Percentiles rank a stretch among this genome's conserved stretches.
These are phyloP conservation scores for Chaetomium sp. DNA, from an alignment of 2,329 filamentous ascomycete species.

Conservation along the genomic window DNA sequence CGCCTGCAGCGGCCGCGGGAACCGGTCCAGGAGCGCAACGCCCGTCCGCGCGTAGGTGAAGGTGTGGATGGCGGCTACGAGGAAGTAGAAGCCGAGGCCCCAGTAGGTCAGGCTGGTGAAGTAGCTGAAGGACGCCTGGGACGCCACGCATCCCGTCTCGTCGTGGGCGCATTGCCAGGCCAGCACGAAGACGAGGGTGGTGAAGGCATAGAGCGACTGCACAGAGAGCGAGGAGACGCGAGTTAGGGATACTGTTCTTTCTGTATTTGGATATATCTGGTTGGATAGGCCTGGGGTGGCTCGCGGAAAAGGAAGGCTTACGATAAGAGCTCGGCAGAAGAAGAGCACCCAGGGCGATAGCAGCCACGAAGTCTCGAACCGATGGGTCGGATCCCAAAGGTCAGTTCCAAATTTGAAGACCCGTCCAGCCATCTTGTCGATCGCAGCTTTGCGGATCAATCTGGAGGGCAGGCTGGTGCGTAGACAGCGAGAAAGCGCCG, in stretches of 20 bases:
- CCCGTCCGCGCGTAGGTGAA: slow-evolving; percentile 62
- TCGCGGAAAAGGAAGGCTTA: slow-evolving; percentile 41
- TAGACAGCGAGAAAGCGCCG: neutral
- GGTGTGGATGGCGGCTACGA: slow-evolving; percentile 68
- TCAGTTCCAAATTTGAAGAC: slow-evolving; percentile 45
- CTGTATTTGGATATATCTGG: neutral
- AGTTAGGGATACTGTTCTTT: slow-evolving; percentile 1
- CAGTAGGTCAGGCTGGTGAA: slow-evolving; percentile 84
- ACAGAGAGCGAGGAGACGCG: neutral
- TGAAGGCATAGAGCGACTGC: slow-evolving; percentile 68
- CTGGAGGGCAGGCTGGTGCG: neutral
- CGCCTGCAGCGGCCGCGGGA: slow-evolving; percentile 63
- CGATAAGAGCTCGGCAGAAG: slow-evolving; percentile 56
- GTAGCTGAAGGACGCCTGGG: slow-evolving; percentile 69
- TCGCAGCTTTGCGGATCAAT: slow-evolving; percentile 13
- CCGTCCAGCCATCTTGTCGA: slow-evolving; percentile 16
- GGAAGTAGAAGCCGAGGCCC: slow-evolving; percentile 79
- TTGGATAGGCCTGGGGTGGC: neutral
- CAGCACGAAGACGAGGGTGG: slow-evolving; percentile 69
- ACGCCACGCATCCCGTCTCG: slow-evolving; percentile 47
- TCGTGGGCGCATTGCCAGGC: slow-evolving; percentile 63
- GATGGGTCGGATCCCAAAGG: slow-evolving; percentile 59
- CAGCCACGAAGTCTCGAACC: slow-evolving; percentile 81
- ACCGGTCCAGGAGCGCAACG: slow-evolving; percentile 57
- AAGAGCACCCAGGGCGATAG: slow-evolving; percentile 67